Base-by-base conservation (phyloP, 192 early-diverging fungal species). In the Coemansia sp. region DNA sequence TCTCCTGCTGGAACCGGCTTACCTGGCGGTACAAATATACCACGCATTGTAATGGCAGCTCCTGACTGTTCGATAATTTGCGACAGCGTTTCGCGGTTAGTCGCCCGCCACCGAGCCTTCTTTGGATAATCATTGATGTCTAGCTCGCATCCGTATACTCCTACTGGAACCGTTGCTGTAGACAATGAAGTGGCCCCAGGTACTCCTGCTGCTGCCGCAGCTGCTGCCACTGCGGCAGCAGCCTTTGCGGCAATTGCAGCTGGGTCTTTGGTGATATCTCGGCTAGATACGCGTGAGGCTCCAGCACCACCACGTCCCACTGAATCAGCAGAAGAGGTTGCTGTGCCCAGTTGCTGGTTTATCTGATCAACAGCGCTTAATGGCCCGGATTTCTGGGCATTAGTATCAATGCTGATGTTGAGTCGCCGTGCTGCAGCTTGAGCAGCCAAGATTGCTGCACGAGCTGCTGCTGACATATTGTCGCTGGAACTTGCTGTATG, bases 41-140 rank as follows among this genome's bases (percentile, higher is more conserved):
- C 97, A 36, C 95, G 81, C 12, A 92, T 94, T 3, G 95, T 99
- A 57, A 99, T 94, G 9, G 97, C 94, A 0, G 94, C 92, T 8
- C 94, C 94, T 16, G 91, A 88, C 42, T 92, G 80, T 65, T 97
- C 94, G 6, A 86, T 91, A 51, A 99, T 94, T 76, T 90, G 88
- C 16, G 86, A 84, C 50, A 99, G 94, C 74, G 89, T 87, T 47
- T 95, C 93, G 83, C 91, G 93, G 71, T 94, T 94, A 7, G 94
- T 99, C 30, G 97, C 95, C 60, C 86, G 88, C 88, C 91, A 91
- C 51, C 97, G 79, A 12, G 97, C 95, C 80, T 92, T 92, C 63
- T 92, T 87, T 31, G 94, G 94, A 63, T 90, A 97, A 73, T 99
- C 95, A 70, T 99, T 99, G 71, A 99, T 97, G 61, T 91, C 91